Percentiles rank a stretch among this genome's conserved stretches.
These are phyloP conservation scores for Hericium rajendrae DNA, from an alignment of 768 basidiomycete genomes.

Conservation along the genomic window DNA sequence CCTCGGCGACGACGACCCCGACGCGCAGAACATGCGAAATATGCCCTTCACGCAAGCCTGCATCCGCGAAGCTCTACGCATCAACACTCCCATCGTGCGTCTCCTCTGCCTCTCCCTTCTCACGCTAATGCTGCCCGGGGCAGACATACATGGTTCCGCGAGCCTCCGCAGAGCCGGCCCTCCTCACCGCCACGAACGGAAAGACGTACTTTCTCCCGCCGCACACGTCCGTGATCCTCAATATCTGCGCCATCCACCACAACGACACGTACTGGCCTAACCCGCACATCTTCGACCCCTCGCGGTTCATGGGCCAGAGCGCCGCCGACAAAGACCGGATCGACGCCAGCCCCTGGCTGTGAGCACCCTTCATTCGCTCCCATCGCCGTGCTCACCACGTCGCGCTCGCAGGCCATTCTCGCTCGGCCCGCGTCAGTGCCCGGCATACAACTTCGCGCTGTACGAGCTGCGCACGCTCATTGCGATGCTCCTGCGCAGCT, in stretches of 20 bases:
- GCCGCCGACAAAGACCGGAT: neutral
- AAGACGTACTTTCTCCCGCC: neutral
- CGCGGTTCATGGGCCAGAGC: neutral
- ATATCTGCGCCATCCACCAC: neutral
- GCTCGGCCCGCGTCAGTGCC: neutral
- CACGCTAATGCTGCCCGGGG: neutral
- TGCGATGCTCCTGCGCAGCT: conserved; percentile 25
- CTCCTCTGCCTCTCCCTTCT: neutral
- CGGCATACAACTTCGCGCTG: conserved; percentile 14
- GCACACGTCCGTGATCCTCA: neutral
- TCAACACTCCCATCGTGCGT: neutral
- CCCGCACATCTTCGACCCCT: neutral
- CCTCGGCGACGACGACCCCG: neutral
- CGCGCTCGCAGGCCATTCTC: neutral
- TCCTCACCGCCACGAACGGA: neutral
- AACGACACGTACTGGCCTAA: neutral
- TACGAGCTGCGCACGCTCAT: conserved; percentile 26
- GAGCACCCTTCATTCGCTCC: neutral
- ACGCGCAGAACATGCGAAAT: neutral
- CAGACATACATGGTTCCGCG: neutral
- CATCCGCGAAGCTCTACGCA: neutral
- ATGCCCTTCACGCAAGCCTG: neutral
- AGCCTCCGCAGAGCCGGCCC: neutral
- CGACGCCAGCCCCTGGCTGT: neutral
- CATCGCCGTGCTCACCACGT: neutral